These are phyloP conservation scores for Backusella macrospora DNA, from an alignment of 192 early-diverging fungal genomes.

Conservation along the genomic window DNA sequence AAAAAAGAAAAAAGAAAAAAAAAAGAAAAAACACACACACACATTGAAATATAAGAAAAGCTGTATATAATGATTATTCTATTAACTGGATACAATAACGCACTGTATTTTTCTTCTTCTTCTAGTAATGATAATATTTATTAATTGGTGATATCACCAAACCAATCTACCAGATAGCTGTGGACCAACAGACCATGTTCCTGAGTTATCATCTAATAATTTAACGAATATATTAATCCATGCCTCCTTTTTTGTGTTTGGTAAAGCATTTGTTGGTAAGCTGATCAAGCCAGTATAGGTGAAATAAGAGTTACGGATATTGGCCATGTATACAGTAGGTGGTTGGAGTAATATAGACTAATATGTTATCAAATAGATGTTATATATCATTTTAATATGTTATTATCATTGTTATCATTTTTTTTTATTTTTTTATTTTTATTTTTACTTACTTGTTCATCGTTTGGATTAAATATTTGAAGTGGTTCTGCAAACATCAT, in stretches of 20 bases:
- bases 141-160: slow-evolving; percentile 3
- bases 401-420: neutral
- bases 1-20: too few relatives aligned
- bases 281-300: slow-evolving; percentile 26
- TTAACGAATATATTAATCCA: slow-evolving; percentile 34
- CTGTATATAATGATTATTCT: neutral
- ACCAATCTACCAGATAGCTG: slow-evolving; percentile 19
- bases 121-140: neutral
- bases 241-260: slow-evolving; percentile 1
- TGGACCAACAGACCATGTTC: slow-evolving; percentile 29
- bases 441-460: slow-evolving; percentile 1
- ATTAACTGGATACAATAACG: neutral
- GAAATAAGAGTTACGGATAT: slow-evolving; percentile 25
- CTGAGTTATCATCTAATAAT: slow-evolving; percentile 27
- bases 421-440: neutral
- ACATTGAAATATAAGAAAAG: too few relatives aligned
- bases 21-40: too few relatives aligned
- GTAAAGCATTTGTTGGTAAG: slow-evolving; percentile 4
- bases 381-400: too few relatives aligned
- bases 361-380: neutral
- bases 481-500: slow-evolving; percentile 35
- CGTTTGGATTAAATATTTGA: slow-evolving; percentile 5
- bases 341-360: slow-evolving; percentile 30
- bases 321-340: slow-evolving; percentile 24
- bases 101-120: neutral